Evolutionary conservation across 805 yeast species (phyloP), one percentile per base, ranked within the genome.

Genomic region (Hanseniaspora hatyaiensis): DNA sequence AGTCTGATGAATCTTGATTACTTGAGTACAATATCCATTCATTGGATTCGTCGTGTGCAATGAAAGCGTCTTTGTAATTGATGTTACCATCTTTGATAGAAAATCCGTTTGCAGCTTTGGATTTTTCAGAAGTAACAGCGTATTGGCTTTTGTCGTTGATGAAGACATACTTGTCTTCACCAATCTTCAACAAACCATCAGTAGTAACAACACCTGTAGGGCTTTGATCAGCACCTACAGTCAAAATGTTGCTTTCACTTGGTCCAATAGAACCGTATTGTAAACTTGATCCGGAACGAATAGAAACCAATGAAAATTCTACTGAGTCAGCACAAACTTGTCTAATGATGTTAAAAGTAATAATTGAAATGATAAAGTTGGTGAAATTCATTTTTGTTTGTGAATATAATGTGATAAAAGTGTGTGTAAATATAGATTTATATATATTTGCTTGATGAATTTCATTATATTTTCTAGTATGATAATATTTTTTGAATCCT

Each of bases 21-120:
- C 18, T 18, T 18, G 42, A 26, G 34, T 33, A 41, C 26, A 43
- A 43, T 20, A 43, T 29, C 40, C 40, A 34, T 1, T 31, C 26
- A 2, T 20, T 19, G 13, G 13, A 12, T 24, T 28, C n/a, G 3
- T 26, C 22, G 24, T 43, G 47, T 12, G 40, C 47, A 43, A 30
- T 29, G 18, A 43, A 43, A n/a, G 47, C 16, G 11, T 34, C 8
- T 15, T 34, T 43, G 22, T 59, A 67, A 3, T 54, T 53, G 56
- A 73, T 62, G 54, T 62, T 53, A 22, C 68, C 71, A 38, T 61
- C 55, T 8, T 54, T 33, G 53, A 73, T 61, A 15, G 70, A 53
- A 55, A 69, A 73, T 3, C 71, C 68, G 15, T 62, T 50, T 18
- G 62, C 38, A 34, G 55, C 60, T 37, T 57, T 56, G 18, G 53